Conservation (phyloP, 176 grass and related monocot genomes). For the Secale cereale region DNA sequence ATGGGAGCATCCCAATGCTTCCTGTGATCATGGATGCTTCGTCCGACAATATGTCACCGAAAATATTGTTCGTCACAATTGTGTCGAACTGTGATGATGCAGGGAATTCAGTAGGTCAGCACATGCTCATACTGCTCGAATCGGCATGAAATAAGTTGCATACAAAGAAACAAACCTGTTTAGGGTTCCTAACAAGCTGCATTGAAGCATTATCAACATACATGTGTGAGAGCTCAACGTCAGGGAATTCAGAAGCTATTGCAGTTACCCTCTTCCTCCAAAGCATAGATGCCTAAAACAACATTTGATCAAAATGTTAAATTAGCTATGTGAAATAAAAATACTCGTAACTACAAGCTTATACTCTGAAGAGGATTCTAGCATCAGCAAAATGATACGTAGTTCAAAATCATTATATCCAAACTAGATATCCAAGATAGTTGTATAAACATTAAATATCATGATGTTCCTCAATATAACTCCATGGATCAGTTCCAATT, state of each 20-base stretch:
- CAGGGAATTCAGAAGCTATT: constrained; percentile 74
- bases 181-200: constrained; percentile 91
- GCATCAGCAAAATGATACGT: background rate
- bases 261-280: constrained; percentile 75
- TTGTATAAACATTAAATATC: too few species aligned
- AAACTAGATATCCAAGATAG: too few species aligned
- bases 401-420: too few species aligned
- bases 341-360: background rate
- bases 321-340: background rate
- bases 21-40: constrained; percentile 99
- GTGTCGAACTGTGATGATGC: constrained; percentile 67
- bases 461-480: too few species aligned
- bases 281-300: constrained; percentile 85
- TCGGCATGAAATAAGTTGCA: background rate
- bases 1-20: constrained; percentile 98
- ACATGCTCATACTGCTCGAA: background rate
- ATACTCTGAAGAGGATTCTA: background rate
- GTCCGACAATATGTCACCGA: constrained; percentile 91
- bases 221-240: constrained; percentile 88
- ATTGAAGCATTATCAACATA: constrained; percentile 96
- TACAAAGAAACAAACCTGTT: constrained; percentile 60
- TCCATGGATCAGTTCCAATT: too few species aligned
- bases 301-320: constrained; percentile 1
- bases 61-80: constrained; percentile 93
- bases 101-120: constrained; percentile 25